Evolutionary conservation across 2,329 filamentous ascomycete species (phyloP).

Genomic region (Pseudogymnoascus sp.): DNA sequence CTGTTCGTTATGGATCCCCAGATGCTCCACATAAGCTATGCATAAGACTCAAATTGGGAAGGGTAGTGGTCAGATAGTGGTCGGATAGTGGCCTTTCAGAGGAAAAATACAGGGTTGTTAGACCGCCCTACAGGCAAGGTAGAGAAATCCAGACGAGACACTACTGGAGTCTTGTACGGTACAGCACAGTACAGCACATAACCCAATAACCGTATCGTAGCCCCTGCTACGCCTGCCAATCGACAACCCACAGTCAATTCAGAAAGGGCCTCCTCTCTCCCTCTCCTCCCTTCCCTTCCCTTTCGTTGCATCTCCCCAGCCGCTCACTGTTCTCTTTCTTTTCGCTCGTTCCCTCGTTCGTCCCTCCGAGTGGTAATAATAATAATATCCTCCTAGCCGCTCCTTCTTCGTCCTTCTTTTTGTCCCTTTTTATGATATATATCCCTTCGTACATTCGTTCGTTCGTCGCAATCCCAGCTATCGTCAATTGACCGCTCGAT

Average conservation of each 20-base stretch:
- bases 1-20: background rate
- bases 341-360: conserved; percentile 3
- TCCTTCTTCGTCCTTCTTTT: conserved; percentile 8
- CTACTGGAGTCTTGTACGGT: background rate
- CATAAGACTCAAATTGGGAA: background rate
- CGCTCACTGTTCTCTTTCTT: conserved; percentile 6
- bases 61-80: too few relatives aligned
- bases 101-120: background rate
- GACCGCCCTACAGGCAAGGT: background rate
- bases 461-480: background rate
- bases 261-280: background rate
- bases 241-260: background rate
- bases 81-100: too few relatives aligned
- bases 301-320: conserved; percentile 7
- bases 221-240: background rate
- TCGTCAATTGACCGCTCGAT: background rate
- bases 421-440: conserved; percentile 4
- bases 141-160: background rate
- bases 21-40: conserved; percentile 7
- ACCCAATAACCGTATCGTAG: background rate
- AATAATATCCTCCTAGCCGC: conserved; percentile 9
- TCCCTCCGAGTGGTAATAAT: conserved; percentile 4
- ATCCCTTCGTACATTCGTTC: conserved; percentile 1
- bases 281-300: background rate
- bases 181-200: background rate